Percentiles rank a stretch among this genome's conserved stretches.
These are phyloP conservation scores for Plectosphaerella cucumerina DNA, from an alignment of 2,329 filamentous ascomycete genomes.

Conservation along the genomic window DNA sequence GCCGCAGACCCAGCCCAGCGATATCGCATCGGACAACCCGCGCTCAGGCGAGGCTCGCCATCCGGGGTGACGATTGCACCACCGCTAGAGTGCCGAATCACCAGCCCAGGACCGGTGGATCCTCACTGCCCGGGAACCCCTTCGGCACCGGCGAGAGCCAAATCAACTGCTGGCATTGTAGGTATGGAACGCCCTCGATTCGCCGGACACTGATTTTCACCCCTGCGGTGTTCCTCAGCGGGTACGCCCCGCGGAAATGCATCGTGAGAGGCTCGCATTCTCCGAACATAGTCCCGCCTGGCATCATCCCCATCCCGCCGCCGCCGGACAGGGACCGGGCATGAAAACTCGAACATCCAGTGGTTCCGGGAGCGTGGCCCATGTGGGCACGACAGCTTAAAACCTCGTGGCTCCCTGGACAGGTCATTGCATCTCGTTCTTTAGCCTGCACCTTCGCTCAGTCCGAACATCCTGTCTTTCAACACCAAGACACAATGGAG, in stretches of 20 bases:
- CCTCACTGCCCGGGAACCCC: neutral
- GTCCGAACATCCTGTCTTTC: neutral
- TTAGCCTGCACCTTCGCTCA: neutral
- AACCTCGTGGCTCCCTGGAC: no score
- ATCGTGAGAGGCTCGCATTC: neutral
- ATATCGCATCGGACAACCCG: neutral
- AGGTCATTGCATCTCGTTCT: no score
- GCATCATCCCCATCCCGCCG: neutral
- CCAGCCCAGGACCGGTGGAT: neutral
- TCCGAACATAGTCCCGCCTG: neutral
- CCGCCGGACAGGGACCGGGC: no score
- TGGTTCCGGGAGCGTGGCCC: no score
- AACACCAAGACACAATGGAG: neutral
- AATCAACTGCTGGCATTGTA: neutral
- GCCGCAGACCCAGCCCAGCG: neutral
- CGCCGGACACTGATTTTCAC: neutral
- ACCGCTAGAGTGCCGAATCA: neutral
- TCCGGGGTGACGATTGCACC: neutral
- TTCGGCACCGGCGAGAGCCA: no score
- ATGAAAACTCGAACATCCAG: no score
- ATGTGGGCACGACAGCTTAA: no score
- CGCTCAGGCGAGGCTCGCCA: neutral
- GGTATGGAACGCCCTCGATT: neutral
- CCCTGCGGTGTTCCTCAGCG: no score
- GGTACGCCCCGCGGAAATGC: neutral